Base-by-base conservation (phyloP, 2,329 filamentous ascomycete genomes). In the Mariannaea elegans region DNA sequence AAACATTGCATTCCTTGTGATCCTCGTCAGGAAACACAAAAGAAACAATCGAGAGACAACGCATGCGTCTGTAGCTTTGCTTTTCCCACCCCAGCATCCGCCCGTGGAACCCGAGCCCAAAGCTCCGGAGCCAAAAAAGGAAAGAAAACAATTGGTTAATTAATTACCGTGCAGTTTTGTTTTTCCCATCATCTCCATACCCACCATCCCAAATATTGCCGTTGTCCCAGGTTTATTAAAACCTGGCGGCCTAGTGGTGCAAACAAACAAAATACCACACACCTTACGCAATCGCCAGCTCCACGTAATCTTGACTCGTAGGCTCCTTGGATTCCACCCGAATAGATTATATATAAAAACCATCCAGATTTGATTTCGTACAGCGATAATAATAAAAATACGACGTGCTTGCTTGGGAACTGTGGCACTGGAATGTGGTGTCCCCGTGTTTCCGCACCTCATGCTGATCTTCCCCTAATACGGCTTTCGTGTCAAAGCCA, bases 11-110 rank as follows among this genome's bases (percentile, higher is more conserved):
- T 31, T 23, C 38, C 38, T 21, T 16, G 23, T 46, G 13, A 21
- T 12, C 27, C 27, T 36, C 32, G 32, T 36, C 32, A 56, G 59
- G 63, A 66, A 66, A 65, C 63, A 44, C 46, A 44, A 32, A 53
- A 57, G 63, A 65, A 65, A 65, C 61, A 57, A 52, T 61, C 19
- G 41, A 47, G 50, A 60, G 39, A 58, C 29, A 36, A 42, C 45
- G 34, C 62, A 46, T 56, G 51, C 59, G 50, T 41, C 52, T 54
- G 51, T 42, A 34, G 36, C 54, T 45, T 56, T 56, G 48, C 52
- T 55, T 53, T 64, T 59, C 53, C 49, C 50, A 59, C 55, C 36
- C 45, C 36, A 23, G 44, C 39, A 51, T 34, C 46, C 10, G 10
- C 8, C 54, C 57, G 45, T 52, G 45, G 21, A n/a, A 49, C 34